Evolutionary conservation across 2,329 filamentous ascomycete genomes (phyloP), one percentile per base, ranked within the genome.

Genomic region (Pseudopyrenochaeta lycopersici): DNA sequence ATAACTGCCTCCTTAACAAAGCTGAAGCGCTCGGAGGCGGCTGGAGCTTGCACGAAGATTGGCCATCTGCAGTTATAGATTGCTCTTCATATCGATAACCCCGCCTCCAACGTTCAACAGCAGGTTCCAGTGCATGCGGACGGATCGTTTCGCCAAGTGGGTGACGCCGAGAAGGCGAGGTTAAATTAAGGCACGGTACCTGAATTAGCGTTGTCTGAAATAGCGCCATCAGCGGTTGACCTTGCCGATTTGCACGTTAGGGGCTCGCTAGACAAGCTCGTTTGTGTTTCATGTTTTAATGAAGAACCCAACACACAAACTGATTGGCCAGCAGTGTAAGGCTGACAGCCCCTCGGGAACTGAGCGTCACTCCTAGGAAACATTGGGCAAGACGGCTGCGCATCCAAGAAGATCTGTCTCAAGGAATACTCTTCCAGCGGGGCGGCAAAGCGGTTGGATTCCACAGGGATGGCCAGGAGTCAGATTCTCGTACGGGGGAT

Each of bases 211-310:
- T 44, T 42, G 67, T 73, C 57, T 68, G 58, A 64, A 41, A 54
- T 49, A 48, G 61, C 68, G 69, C 68, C 64, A 64, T 58, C 63
- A 64, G 64, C 68, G 64, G 52, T 49, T 59, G 45, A 56, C 51
- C 60, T 59, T 64, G 49, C 47, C 60, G 44, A 40, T 55, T 43
- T 11, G 39, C 36, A 30, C 27, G 39, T 48, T 63, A 63, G 64
- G 29, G 53, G n/a, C 35, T 62, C 56, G 60, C 64, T 65, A 61
- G 57, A 49, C 49, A 47, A 33, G 46, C 52, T 43, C 60, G 63
- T 62, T 62, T 61, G 49, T 63, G 70, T 74, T 73, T 73, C 68
- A 72, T 49, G 65, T 72, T 67, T 62, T 53, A 57, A 46, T 40
- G 36, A 58, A 52, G 56, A 49, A 43, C 44, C 33, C 31, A 43